phyloP scores from a whole-genome alignment of 1,139 yeast genomes.

The Geotrichum fermentans region DNA sequence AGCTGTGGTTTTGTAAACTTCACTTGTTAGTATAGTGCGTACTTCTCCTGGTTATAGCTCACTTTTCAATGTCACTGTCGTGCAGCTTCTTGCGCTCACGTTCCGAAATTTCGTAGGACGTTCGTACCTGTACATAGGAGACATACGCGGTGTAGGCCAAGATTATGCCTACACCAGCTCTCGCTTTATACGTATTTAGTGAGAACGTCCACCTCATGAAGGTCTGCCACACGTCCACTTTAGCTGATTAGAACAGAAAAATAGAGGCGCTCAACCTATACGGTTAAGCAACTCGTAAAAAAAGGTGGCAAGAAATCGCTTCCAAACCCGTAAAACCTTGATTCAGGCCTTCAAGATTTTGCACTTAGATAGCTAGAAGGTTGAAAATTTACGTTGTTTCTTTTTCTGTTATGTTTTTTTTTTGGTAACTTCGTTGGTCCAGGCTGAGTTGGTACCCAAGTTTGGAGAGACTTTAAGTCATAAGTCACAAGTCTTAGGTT shows the following conservation, averaged over 20 bases:
- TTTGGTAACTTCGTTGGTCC: no score
- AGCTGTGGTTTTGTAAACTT: conserved; percentile 35
- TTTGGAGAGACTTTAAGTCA: no score
- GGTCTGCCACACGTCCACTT: conserved; percentile 4
- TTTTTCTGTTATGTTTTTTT: no score
- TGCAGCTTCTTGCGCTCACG: conserved; percentile 40
- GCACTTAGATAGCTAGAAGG: background rate
- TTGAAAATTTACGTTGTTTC: no score
- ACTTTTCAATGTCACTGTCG: conserved; percentile 19
- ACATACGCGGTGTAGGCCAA: conserved; percentile 67
- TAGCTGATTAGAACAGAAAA: background rate
- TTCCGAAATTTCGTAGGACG: conserved; percentile 53
- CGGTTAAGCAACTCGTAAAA: no score
- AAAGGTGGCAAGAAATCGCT: no score
- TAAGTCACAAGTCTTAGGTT: no score
- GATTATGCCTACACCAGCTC: conserved; percentile 51
- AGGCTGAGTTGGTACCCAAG: no score
- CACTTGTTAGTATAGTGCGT: conserved; percentile 18
- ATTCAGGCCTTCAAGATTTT: background rate
- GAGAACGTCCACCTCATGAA: conserved; percentile 18
- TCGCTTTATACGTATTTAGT: conserved; percentile 28
- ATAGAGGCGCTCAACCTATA: no score
- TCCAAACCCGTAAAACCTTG: no score
- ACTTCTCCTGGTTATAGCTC: no score
- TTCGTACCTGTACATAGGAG: conserved; percentile 52